Conservation (phyloP, 169 alveolate genomes). For the Fabrea salina region DNA sequence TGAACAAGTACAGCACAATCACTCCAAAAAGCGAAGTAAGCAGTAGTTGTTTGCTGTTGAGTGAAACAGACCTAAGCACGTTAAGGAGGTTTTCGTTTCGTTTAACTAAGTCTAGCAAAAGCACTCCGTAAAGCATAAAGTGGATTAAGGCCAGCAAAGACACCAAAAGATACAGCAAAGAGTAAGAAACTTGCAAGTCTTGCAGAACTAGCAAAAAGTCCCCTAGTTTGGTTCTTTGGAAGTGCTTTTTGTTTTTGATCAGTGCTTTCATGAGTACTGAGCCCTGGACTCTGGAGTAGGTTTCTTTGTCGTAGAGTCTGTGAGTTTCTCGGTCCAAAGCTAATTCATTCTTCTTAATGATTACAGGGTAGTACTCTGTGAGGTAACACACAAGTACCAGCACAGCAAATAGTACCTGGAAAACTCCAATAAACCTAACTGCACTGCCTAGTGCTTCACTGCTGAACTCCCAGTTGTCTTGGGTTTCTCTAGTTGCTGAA, state of each 20-base stretch:
- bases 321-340: background rate
- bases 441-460: background rate
- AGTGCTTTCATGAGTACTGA: background rate
- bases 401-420: constrained; percentile 12
- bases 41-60: constrained; percentile 41
- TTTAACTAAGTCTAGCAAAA: constrained; percentile 52
- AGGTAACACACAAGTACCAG: background rate
- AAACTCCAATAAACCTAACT: background rate
- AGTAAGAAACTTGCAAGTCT: constrained; percentile 4
- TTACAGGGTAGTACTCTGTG: constrained; percentile 21
- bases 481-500: background rate
- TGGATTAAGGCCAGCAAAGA: background rate
- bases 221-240: too few relatives aligned
- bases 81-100: constrained; percentile 43
- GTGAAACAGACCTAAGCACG: constrained; percentile 52
- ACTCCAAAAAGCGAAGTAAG: constrained; percentile 57
- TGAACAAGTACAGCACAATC: constrained; percentile 48
- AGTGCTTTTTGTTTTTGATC: too few relatives aligned
- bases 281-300: background rate
- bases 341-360: background rate
- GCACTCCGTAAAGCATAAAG: constrained; percentile 41
- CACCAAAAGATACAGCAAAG: background rate
- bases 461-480: background rate
- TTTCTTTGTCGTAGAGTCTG: background rate
- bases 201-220: too few relatives aligned